Base-by-base conservation (phyloP, 768 basidiomycete genomes). In the Pluteus cervinus region DNA sequence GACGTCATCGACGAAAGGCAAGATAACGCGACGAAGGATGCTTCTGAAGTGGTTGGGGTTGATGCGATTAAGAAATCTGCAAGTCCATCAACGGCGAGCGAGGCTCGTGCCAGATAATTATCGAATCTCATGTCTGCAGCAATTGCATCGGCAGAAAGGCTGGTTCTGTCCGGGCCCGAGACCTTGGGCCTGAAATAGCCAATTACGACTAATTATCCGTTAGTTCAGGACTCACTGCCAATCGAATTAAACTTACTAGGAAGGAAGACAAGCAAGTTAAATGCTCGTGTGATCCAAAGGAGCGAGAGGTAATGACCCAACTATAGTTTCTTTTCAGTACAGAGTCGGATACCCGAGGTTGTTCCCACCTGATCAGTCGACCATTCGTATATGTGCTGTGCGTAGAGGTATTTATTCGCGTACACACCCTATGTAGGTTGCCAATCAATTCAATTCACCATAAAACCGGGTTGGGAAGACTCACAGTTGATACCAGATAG, bases 401-500 rank as follows among this genome's bases (percentile, higher is more conserved):
- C 85, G 43, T 87, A 90, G 24, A 88, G 60, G 46, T 86, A 87
- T 56, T 88, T 89, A 41, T 81, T 65, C 36, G 76, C 79, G 55
- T 78, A 81, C 1, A 88, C 57, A 12, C 83, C 86, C 73, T 82
- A 41, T 16, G 37, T n/a, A n/a, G n/a, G n/a, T n/a, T n/a, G n/a
- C n/a, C n/a, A n/a, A n/a, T n/a, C n/a, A n/a, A n/a, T n/a, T n/a
- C n/a, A n/a, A n/a, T n/a, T n/a, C n/a, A n/a, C n/a, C n/a, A n/a
- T n/a, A 15, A 12, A 26, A n/a, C 31, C 4, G 28, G 17, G n/a
- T 29, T 22, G 20, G 11, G 8, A 23, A 34, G 6, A 60, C 78
- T 49, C 54, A 86, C 84, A 33, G 70, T 71, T 2, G 86, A 74
- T 22, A 87, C 65, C 23, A 79, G 56, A 55, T 82, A 76, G 8